These are phyloP conservation scores for Stramenopiles sp. DNA, from an alignment of 352 stramenopile genomes.

Conservation along the genomic window DNA sequence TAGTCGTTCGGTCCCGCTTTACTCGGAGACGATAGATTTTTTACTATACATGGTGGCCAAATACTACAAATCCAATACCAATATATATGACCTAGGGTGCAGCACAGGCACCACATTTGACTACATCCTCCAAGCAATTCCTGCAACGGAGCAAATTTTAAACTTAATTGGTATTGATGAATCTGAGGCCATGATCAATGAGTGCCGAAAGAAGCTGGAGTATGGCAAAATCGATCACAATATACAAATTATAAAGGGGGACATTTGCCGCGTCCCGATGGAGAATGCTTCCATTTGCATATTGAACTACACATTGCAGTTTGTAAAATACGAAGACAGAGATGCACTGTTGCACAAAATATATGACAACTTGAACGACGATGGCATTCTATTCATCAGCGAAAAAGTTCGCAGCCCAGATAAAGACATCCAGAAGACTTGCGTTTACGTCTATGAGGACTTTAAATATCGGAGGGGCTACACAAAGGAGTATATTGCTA, in stretches of 20 bases:
- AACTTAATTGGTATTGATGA: slow-evolving; percentile 10
- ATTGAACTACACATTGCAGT: slow-evolving; percentile 21
- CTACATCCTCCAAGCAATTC: slow-evolving; percentile 6
- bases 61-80: slow-evolving; percentile 16
- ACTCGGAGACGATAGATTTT: slow-evolving; percentile 17
- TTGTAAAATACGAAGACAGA: slow-evolving; percentile 11
- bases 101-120: slow-evolving; percentile 19
- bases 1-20: slow-evolving; percentile 16
- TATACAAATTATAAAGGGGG: not conserved
- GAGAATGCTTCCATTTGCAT: slow-evolving; percentile 14
- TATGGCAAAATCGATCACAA: slow-evolving; percentile 10
- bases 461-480: slow-evolving; percentile 19
- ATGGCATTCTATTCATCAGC: slow-evolving; percentile 17
- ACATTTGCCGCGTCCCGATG: not conserved
- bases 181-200: not conserved
- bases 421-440: slow-evolving; percentile 17
- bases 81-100: slow-evolving; percentile 16
- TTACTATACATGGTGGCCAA: slow-evolving; percentile 18
- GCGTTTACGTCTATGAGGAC: slow-evolving; percentile 20
- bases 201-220: not conserved
- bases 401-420: slow-evolving; percentile 16
- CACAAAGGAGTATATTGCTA: slow-evolving; percentile 14
- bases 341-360: slow-evolving; percentile 13
- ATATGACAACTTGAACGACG: slow-evolving; percentile 5
- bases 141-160: not conserved